These are phyloP conservation scores for Alternaria metachromatica DNA, from an alignment of 2,329 filamentous ascomycete genomes.

Conservation along the genomic window DNA sequence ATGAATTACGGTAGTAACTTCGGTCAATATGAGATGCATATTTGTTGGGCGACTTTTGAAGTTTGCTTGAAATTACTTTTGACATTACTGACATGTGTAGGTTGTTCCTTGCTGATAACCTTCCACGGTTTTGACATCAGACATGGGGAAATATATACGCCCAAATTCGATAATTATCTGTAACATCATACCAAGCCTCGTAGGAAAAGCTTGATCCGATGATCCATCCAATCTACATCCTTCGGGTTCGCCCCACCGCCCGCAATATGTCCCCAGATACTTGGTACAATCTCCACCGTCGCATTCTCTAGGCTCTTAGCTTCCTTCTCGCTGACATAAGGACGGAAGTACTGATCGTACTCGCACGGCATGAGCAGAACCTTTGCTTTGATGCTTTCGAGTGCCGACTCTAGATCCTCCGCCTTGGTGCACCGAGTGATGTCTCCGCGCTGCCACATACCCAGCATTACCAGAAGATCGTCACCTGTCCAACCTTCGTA, in stretches of 20 bases:
- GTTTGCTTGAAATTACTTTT: background rate
- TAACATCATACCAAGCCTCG: background rate
- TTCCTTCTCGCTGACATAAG: constrained; percentile 49
- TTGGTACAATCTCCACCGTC: constrained; percentile 42
- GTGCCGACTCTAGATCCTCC: constrained; percentile 39
- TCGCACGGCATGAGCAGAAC: constrained; percentile 50
- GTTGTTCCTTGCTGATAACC: background rate
- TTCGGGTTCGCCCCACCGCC: constrained; percentile 47
- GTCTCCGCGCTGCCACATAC: constrained; percentile 54
- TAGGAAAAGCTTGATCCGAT: constrained; percentile 19
- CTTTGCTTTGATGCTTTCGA: constrained; percentile 46
- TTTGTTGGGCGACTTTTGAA: background rate
- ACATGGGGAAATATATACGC: background rate
- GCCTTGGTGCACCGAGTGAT: constrained; percentile 38
- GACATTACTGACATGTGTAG: background rate
- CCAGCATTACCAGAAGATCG: constrained; percentile 47
- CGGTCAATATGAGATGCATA: background rate
- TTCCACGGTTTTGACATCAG: background rate
- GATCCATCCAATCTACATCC: constrained; percentile 37
- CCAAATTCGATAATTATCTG: background rate
- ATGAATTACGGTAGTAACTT: background rate
- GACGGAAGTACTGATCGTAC: constrained; percentile 52
- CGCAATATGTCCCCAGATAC: constrained; percentile 52
- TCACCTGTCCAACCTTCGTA: constrained; percentile 43
- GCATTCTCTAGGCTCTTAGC: constrained; percentile 43